A percentile compares a stretch with the other conserved stretches of the same genome.
phyloP scores from a whole-genome alignment of 257 asterid genomes.

The Solanum appendiculatum region DNA sequence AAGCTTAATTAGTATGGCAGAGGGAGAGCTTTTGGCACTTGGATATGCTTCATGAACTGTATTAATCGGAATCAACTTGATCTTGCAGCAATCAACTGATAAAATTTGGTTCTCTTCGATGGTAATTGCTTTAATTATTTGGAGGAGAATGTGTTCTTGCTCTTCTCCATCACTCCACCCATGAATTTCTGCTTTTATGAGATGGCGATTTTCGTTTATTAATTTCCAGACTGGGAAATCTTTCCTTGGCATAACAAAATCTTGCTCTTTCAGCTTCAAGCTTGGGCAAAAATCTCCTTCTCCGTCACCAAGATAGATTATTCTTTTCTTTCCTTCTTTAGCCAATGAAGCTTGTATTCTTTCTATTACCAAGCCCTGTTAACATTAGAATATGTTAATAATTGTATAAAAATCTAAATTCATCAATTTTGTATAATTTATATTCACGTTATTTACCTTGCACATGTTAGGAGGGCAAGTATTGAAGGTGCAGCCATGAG shows the following conservation, averaged over 20 bases:
- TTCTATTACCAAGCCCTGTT: slow-evolving; percentile 21
- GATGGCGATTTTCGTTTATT: slow-evolving; percentile 6
- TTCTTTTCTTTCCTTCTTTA: slow-evolving; percentile 20
- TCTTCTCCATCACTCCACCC: slow-evolving; percentile 31
- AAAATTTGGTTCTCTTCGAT: slow-evolving; percentile 9
- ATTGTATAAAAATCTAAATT: no score
- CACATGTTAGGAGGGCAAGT: slow-evolving; percentile 78
- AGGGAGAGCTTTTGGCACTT: slow-evolving; percentile 24
- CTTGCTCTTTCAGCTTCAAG: slow-evolving; percentile 14
- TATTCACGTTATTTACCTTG: no score
- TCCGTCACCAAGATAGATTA: slow-evolving; percentile 32
- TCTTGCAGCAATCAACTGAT: slow-evolving; percentile 29
- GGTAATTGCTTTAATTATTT: slow-evolving; percentile 12
- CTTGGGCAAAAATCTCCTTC: slow-evolving; percentile 27
- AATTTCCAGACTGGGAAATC: slow-evolving; percentile 27
- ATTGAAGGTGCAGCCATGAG: slow-evolving; percentile 40
- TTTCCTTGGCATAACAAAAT: slow-evolving; percentile 28
- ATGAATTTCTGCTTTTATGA: slow-evolving; percentile 11
- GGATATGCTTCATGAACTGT: slow-evolving; percentile 16
- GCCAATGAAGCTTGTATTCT: slow-evolving; percentile 12
- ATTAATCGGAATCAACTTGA: slow-evolving; percentile 14
- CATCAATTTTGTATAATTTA: no score
- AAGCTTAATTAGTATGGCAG: slow-evolving; percentile 25
- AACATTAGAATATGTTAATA: neutral
- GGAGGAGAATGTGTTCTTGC: slow-evolving; percentile 7